Evolutionary conservation across 306 rosid species (phyloP).

Genomic region (Fagus sylvatica): DNA sequence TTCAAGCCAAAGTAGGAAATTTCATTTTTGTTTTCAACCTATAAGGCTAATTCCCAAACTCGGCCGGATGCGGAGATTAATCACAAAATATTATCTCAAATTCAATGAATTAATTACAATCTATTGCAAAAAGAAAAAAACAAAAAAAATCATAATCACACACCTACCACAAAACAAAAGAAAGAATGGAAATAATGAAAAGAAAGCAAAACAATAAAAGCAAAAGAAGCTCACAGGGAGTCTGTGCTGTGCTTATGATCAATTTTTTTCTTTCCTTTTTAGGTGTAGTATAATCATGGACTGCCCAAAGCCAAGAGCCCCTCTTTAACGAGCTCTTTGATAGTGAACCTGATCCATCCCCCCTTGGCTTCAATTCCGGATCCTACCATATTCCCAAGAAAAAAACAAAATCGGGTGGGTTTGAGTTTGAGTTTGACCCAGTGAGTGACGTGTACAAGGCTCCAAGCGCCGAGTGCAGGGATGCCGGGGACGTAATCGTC

Average conservation of each 20-base stretch:
- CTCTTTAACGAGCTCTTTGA: neutral
- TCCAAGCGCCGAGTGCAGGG: neutral
- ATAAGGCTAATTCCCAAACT: neutral
- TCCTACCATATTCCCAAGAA: too few species aligned
- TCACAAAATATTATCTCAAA: too few species aligned
- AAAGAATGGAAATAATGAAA: neutral
- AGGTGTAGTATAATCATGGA: conserved; percentile 3
- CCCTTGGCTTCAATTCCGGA: neutral
- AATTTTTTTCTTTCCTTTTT: neutral
- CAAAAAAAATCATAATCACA: neutral
- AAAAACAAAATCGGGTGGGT: neutral
- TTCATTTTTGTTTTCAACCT: neutral
- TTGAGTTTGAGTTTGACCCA: neutral
- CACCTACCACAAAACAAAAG: neutral
- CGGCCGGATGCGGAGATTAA: too few species aligned
- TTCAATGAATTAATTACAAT: too few species aligned
- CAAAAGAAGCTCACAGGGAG: conserved; percentile 12
- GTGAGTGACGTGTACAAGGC: conserved; percentile 5
- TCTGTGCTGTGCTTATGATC: neutral
- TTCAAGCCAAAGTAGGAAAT: too few species aligned
- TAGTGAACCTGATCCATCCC: too few species aligned
- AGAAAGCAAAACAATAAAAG: neutral
- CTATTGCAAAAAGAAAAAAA: too few species aligned
- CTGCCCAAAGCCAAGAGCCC: neutral
- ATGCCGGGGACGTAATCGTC: conserved; percentile 27